Evolutionary conservation across 2,329 filamentous ascomycete species (phyloP), one percentile per base, ranked within the genome.

Genomic region (Sclerotinia spermophila): DNA sequence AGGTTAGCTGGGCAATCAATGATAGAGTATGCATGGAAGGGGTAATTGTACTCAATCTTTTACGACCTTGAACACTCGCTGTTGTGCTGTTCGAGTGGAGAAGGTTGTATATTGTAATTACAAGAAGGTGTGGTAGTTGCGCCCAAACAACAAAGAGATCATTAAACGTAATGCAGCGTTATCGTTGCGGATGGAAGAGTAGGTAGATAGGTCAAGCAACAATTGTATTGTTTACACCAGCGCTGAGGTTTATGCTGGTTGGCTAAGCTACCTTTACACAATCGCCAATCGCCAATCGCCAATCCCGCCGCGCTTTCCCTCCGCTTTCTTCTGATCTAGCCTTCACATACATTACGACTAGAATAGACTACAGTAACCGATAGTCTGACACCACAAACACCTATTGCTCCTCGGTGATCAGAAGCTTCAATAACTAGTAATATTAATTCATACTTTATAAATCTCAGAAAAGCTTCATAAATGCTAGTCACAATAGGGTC

Each of bases 1-100:
- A 48, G n/a, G 75, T 78, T 77, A 79, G 75, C 76, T 74, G 68
- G 72, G 73, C 58, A 73, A 75, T 74, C 21, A 19, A 38, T 30
- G 45, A 40, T 24, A 33, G 17, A 15, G 15, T 42, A 40, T 30
- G 42, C 42, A 62, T 35, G 45, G 62, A 59, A 59, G n/a, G n/a
- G 38, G 48, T 6, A 33, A 51, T 53, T 30, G 42, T 62, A 66
- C 62, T n/a, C 45, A 66, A 45, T 40, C 35, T 66, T 15, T 40
- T 40, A 55, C 45, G 40, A 53, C 30, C 62, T 40, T 10, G 24
- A 19, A 30, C 33, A 40, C 24, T 53, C 35, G 24, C 35, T 53
- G 61, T 24, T 40, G n/a, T 66, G 45, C 48, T 40, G 62, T 66
- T 55, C 24, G 38, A 53, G 19, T 40, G 10, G 24, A 21, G 35